These are phyloP conservation scores for Chrysosporium keratinophilum DNA, from an alignment of 2,329 filamentous ascomycete genomes.

Conservation along the genomic window DNA sequence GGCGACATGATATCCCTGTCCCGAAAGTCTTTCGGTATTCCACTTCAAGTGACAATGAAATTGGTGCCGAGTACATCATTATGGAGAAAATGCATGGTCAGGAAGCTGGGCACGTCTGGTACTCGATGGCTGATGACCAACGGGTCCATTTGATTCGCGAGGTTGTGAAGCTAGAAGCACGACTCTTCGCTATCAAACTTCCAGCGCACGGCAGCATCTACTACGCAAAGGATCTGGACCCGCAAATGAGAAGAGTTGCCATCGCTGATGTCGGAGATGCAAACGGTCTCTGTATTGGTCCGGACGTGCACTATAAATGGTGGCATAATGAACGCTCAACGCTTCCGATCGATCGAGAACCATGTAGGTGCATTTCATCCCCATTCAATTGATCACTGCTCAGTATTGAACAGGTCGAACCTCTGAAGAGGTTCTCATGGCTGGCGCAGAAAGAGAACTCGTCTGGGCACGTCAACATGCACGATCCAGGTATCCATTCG, in stretches of 20 bases:
- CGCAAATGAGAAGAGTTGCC: neutral
- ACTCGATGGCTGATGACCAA: neutral
- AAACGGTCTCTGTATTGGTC: neutral
- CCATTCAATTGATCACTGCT: neutral
- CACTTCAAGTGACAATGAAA: constrained; percentile 1
- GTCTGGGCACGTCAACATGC: constrained; percentile 16
- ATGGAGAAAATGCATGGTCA: constrained; percentile 12
- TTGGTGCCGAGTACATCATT: constrained; percentile 2
- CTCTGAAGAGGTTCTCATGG: constrained; percentile 10
- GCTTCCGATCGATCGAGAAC: neutral
- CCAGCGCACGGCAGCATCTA: constrained; percentile 28
- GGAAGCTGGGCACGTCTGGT: neutral
- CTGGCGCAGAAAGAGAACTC: constrained; percentile 14
- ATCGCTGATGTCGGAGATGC: neutral
- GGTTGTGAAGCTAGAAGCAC: constrained; percentile 22
- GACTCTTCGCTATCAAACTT: constrained; percentile 22
- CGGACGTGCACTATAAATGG: constrained; percentile 1
- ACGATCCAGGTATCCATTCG: constrained; percentile 17
- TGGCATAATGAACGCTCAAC: constrained; percentile 1
- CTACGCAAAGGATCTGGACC: constrained; percentile 6
- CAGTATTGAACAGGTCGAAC: neutral
- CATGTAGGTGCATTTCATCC: neutral
- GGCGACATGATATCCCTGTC: constrained; percentile 20
- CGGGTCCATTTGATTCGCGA: constrained; percentile 19
- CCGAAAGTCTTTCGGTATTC: constrained; percentile 22